These are phyloP conservation scores for Pseudotsuga menziesii DNA, from an alignment of 75 land plant genomes.

Conservation along the genomic window DNA sequence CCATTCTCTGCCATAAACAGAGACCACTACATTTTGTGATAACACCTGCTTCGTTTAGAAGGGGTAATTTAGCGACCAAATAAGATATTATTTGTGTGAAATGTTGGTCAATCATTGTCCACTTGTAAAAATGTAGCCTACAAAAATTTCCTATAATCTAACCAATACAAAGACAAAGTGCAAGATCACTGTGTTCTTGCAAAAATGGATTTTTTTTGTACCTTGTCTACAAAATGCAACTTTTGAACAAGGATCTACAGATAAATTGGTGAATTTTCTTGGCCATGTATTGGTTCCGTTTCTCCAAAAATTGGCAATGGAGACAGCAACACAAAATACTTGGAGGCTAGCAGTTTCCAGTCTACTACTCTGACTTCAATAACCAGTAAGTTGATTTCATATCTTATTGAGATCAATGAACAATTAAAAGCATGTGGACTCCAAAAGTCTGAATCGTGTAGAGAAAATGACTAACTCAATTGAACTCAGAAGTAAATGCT, in stretches of 20 bases:
- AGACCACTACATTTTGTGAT: too few relatives aligned
- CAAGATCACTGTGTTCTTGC: not conserved
- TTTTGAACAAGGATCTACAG: not conserved
- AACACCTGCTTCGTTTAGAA: too few relatives aligned
- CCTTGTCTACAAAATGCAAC: not conserved
- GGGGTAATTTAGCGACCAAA: too few relatives aligned
- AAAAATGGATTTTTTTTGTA: not conserved
- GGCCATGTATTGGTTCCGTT: not conserved
- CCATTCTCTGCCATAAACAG: too few relatives aligned
- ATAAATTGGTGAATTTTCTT: not conserved
- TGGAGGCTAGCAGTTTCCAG: not conserved
- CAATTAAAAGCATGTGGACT: not conserved
- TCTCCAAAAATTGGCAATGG: not conserved
- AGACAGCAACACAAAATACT: not conserved
- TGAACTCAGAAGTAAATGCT: not conserved
- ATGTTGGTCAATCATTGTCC: too few relatives aligned
- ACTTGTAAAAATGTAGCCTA: not conserved
- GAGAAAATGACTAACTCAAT: not conserved
- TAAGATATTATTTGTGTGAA: too few relatives aligned
- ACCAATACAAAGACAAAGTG: not conserved
- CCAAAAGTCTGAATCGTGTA: not conserved
- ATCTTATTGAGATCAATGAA: not conserved
- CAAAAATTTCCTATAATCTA: not conserved
- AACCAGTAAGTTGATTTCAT: not conserved
- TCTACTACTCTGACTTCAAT: not conserved